A percentile compares a stretch with the other conserved stretches of the same genome.
phyloP scores from a whole-genome alignment of 2,329 filamentous ascomycete genomes.

The Colletotrichum orchidophilum region DNA sequence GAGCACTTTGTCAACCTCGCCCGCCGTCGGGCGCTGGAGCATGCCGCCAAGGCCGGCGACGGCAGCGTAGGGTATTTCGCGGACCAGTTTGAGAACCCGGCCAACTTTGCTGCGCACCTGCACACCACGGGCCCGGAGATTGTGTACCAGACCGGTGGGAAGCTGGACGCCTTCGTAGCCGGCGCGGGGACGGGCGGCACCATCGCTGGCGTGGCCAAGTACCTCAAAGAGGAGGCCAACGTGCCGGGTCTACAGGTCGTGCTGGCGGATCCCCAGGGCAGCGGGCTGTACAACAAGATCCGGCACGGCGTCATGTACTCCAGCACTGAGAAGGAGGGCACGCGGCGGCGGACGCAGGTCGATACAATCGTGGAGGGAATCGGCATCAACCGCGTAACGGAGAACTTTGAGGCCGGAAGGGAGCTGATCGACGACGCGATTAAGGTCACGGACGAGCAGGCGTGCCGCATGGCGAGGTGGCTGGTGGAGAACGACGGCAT shows the following conservation, averaged over 20 bases:
- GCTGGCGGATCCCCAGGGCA: slow-evolving; percentile 93
- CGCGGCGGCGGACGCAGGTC: slow-evolving; percentile 86
- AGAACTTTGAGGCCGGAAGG: slow-evolving; percentile 89
- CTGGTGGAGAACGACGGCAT: slow-evolving; percentile 95
- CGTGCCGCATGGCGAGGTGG: slow-evolving; percentile 94
- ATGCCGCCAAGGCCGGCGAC: slow-evolving; percentile 67
- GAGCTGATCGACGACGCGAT: slow-evolving; percentile 92
- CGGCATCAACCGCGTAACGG: slow-evolving; percentile 92
- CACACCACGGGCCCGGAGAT: slow-evolving; percentile 90
- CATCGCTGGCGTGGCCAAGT: slow-evolving; percentile 85
- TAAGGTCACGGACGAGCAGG: slow-evolving; percentile 87
- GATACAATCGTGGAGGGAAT: slow-evolving; percentile 97
- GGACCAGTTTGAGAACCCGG: slow-evolving; percentile 92
- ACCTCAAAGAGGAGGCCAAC: slow-evolving; percentile 75
- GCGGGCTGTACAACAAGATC: slow-evolving; percentile 90
- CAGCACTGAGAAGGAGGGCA: slow-evolving; percentile 87
- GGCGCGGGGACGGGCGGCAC: slow-evolving; percentile 96
- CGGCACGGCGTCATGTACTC: slow-evolving; percentile 97
- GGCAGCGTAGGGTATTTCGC: slow-evolving; percentile 88
- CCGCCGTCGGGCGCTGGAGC: slow-evolving; percentile 76
- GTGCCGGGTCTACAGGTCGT: slow-evolving; percentile 75
- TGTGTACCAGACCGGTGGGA: slow-evolving; percentile 77
- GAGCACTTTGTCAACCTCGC: slow-evolving; percentile 96
- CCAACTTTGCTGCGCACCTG: slow-evolving; percentile 89
- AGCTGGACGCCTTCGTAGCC: slow-evolving; percentile 86